phyloP scores from a whole-genome alignment of 495 filamentous ascomycete genomes.

The Neurospora sp. region DNA sequence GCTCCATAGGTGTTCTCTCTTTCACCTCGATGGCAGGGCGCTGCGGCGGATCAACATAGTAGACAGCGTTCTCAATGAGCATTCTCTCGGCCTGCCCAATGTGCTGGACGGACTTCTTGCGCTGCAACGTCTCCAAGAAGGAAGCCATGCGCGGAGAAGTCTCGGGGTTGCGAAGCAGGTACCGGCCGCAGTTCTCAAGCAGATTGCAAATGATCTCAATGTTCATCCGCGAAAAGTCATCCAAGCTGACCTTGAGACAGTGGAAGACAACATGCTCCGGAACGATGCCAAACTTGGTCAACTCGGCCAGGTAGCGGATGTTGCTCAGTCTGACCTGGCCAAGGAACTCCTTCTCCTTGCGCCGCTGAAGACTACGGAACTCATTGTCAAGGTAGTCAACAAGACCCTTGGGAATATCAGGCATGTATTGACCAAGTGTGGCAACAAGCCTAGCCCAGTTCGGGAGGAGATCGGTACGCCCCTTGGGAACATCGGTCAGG shows the following conservation, averaged over 20 bases:
- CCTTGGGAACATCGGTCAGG: slow-evolving; percentile 87
- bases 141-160: slow-evolving; percentile 85
- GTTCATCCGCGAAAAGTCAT: slow-evolving; percentile 97
- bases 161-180: slow-evolving; percentile 86
- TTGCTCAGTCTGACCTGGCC: slow-evolving; percentile 91
- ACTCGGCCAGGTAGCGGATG: slow-evolving; percentile 89
- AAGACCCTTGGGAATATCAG: slow-evolving; percentile 83
- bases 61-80: slow-evolving; percentile 96
- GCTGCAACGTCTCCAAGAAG: slow-evolving; percentile 87
- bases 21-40: slow-evolving; percentile 93
- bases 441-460: slow-evolving; percentile 86
- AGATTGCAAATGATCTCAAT: slow-evolving; percentile 97
- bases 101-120: slow-evolving; percentile 93
- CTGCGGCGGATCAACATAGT: slow-evolving; percentile 93
- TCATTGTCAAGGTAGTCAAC: slow-evolving; percentile 93
- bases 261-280: slow-evolving; percentile 99
- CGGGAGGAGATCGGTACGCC: slow-evolving; percentile 84
- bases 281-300: slow-evolving; percentile 97
- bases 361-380: slow-evolving; percentile 93
- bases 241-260: slow-evolving; percentile 91
- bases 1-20: slow-evolving; percentile 83
- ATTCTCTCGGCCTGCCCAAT: slow-evolving; percentile 93
- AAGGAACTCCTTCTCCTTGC: slow-evolving; percentile 95
- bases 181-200: slow-evolving; percentile 95
- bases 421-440: slow-evolving; percentile 87